Conservation (phyloP, 73 alveolate species). For the Blepharisma stoltei region DNA sequence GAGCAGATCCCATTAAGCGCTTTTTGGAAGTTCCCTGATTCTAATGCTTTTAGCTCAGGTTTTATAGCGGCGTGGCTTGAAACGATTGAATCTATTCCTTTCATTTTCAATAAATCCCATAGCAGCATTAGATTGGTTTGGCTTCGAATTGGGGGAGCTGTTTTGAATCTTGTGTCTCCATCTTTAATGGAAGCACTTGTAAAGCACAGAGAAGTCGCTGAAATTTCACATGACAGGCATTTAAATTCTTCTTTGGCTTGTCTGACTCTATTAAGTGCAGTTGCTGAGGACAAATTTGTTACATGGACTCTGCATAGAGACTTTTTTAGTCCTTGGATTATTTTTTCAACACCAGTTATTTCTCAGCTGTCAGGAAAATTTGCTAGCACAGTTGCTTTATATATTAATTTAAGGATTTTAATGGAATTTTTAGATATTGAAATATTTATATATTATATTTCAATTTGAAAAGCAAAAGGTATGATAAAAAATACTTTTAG, state of each 20-base stretch:
- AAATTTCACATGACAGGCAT: constrained; percentile 3
- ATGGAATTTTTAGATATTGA: too few species aligned
- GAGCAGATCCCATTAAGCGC: constrained; percentile 1
- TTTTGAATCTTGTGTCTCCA: constrained; percentile 20
- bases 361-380: constrained; percentile 21
- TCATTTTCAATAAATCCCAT: constrained; percentile 24
- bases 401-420: too few species aligned
- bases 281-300: background rate
- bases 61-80: background rate
- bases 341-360: constrained; percentile 22
- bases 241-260: background rate
- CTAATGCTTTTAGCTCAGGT: background rate
- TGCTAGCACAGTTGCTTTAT: too few species aligned
- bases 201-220: constrained; percentile 7
- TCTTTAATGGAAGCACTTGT: constrained; percentile 10
- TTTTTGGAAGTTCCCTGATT: background rate
- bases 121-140: background rate
- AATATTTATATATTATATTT: too few species aligned
- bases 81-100: constrained; percentile 10
- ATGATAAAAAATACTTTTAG: too few species aligned
- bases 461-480: too few species aligned
- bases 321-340: background rate
- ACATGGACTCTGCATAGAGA: background rate
- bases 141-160: background rate
- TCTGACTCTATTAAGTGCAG: constrained; percentile 22